Conservation (phyloP, 1,139 yeast species). For the Zygosaccharomyces sapae region DNA sequence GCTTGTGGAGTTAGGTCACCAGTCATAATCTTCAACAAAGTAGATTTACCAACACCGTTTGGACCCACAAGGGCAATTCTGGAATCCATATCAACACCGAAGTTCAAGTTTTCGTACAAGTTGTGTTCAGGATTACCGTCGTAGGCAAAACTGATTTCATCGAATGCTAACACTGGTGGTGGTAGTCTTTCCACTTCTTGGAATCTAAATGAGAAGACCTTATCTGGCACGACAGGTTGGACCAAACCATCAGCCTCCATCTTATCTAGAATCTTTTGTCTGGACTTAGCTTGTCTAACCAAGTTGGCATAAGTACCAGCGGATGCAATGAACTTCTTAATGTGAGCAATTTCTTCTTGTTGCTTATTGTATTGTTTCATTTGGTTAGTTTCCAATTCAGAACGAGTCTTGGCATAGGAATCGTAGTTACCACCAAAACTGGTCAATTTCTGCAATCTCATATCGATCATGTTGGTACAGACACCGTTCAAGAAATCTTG, state of each 20-base stretch:
- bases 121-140: conserved; percentile 84
- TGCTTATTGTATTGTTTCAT: conserved; percentile 96
- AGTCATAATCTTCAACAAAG: conserved; percentile 92
- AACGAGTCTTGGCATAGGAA: conserved; percentile 89
- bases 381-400: conserved; percentile 93
- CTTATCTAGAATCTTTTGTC: conserved; percentile 98
- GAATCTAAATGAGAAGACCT: conserved; percentile 89
- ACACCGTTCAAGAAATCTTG: conserved; percentile 99
- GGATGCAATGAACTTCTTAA: conserved; percentile 96
- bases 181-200: conserved; percentile 96
- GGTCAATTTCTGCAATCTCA: conserved; percentile 68
- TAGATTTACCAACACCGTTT: conserved; percentile 98
- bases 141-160: conserved; percentile 88
- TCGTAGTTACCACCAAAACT: conserved; percentile 98
- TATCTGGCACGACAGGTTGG: conserved; percentile 88
- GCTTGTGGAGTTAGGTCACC: conserved; percentile 84
- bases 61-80: conserved; percentile 98
- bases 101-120: conserved; percentile 83
- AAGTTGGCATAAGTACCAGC: conserved; percentile 99
- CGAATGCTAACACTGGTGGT: conserved; percentile 97
- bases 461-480: conserved; percentile 95
- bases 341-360: conserved; percentile 98
- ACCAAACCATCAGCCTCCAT: conserved; percentile 99
- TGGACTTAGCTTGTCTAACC: conserved; percentile 97
- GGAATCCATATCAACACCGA: conserved; percentile 99